A percentile compares a stretch with the other conserved stretches of the same genome.
These are phyloP conservation scores for Phyllosticta citriasiana DNA, from an alignment of 2,329 filamentous ascomycete species.

Conservation along the genomic window DNA sequence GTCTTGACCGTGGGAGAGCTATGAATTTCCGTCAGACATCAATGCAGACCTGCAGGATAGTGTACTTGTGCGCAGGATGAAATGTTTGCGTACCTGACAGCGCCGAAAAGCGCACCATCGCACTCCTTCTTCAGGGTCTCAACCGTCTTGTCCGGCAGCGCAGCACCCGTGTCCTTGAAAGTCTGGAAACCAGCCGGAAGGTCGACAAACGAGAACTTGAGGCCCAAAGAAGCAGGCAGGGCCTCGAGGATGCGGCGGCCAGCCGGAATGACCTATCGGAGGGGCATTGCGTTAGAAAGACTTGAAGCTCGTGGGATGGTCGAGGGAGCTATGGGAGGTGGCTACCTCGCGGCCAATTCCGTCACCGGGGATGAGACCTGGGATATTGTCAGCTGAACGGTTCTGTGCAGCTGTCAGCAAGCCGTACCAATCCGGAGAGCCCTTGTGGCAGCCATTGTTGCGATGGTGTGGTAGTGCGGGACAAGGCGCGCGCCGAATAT, in stretches of 20 bases:
- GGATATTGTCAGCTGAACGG: not conserved
- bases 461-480: not conserved
- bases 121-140: slow-evolving; percentile 82
- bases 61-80: not conserved
- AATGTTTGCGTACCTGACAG: slow-evolving; percentile 54
- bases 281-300: not conserved
- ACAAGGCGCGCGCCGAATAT: slow-evolving; percentile 4
- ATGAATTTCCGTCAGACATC: not conserved
- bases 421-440: slow-evolving; percentile 12
- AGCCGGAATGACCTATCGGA: slow-evolving; percentile 61
- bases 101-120: slow-evolving; percentile 92
- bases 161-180: slow-evolving; percentile 80
- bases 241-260: slow-evolving; percentile 87
- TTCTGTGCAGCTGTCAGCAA: not conserved
- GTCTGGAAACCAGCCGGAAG: slow-evolving; percentile 89
- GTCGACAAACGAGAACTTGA: slow-evolving; percentile 91
- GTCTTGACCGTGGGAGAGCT: slow-evolving; percentile 81
- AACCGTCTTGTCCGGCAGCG: slow-evolving; percentile 84
- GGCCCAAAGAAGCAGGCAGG: slow-evolving; percentile 76
- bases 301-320: not conserved
- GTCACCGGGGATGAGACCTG: slow-evolving; percentile 93
- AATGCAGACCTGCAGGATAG: not conserved
- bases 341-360: slow-evolving; percentile 85
- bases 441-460: slow-evolving; percentile 12
- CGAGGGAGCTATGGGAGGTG: not conserved